Evolutionary conservation across 1,284 basidiomycete species (phyloP).

Genomic region (Sporisorium sorghi): DNA sequence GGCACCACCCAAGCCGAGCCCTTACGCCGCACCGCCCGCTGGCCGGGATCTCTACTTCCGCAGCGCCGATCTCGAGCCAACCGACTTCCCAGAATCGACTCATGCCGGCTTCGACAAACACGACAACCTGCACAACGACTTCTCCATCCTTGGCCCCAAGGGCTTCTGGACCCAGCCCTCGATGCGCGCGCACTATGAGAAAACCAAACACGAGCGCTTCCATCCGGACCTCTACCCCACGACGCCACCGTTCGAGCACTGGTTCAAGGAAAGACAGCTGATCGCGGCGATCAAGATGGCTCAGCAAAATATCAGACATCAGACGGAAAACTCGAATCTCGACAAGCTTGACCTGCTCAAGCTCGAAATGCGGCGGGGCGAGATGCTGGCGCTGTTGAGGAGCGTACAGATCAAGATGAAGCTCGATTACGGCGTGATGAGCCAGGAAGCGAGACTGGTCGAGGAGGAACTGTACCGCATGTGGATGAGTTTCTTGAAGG

Average conservation of each 20-base stretch:
- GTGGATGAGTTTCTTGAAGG: constrained; percentile 9
- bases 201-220: constrained; percentile 14
- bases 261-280: constrained; percentile 39
- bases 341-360: not conserved
- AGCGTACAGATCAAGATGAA: constrained; percentile 13
- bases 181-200: constrained; percentile 16
- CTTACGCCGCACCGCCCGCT: constrained; percentile 12
- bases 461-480: constrained; percentile 16
- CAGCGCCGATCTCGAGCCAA: constrained; percentile 14
- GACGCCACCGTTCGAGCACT: constrained; percentile 23
- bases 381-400: constrained; percentile 11
- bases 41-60: constrained; percentile 28
- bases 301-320: not conserved
- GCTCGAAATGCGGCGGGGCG: constrained; percentile 20
- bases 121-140: not conserved
- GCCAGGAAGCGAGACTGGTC: not conserved
- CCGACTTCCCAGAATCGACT: constrained; percentile 16
- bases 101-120: constrained; percentile 3
- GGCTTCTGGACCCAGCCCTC: constrained; percentile 30
- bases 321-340: not conserved
- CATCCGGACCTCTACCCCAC: constrained; percentile 7
- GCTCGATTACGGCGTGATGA: constrained; percentile 14
- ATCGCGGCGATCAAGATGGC: constrained; percentile 25
- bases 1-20: not conserved
- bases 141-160: constrained; percentile 15